These are phyloP conservation scores for Apium graveolens DNA, from an alignment of 129 eudicot genomes.

Conservation along the genomic window DNA sequence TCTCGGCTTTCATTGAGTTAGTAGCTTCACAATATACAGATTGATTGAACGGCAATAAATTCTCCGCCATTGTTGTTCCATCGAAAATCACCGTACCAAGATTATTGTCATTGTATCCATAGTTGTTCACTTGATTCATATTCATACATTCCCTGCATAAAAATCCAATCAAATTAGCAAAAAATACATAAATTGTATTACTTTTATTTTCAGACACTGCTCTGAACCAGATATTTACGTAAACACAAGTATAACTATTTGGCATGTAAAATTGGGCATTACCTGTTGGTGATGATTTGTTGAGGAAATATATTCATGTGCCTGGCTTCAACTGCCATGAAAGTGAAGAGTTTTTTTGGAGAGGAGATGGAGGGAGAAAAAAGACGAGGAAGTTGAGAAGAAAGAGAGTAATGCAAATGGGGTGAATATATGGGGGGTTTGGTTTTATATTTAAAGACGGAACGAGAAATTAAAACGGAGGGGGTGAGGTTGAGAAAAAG, in stretches of 20 bases:
- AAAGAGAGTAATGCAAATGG: background rate
- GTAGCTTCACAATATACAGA: constrained; percentile 20
- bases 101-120: constrained; percentile 11
- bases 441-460: constrained; percentile 18
- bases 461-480: background rate
- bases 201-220: background rate
- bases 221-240: background rate
- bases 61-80: constrained; percentile 19
- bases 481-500: background rate
- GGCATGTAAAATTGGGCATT: background rate
- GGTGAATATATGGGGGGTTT: background rate
- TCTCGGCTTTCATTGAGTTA: constrained; percentile 29
- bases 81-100: background rate
- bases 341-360: background rate
- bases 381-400: background rate
- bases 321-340: constrained; percentile 37
- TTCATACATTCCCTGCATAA: constrained; percentile 8
- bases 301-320: constrained; percentile 21
- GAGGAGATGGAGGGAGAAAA: background rate
- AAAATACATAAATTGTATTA: too few species aligned
- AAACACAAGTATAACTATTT: background rate
- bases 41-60: constrained; percentile 12
- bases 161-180: background rate
- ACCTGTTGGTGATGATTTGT: constrained; percentile 23
- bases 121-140: constrained; percentile 19